Conservation (phyloP, 306 rosid species). For the Malus domestica region ASM211411v1 NC_041803.1:5921501-5922000, state of each 20-base stretch:
- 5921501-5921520: too few species aligned
- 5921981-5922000: constrained; percentile 32
- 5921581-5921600: background rate
- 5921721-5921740: constrained; percentile 26
- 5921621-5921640: background rate
- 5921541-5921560: too few species aligned
- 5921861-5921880: constrained; percentile 33
- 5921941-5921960: constrained; percentile 25
- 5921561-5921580: too few species aligned
- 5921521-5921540: too few species aligned
- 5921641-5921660: too few species aligned
- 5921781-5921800: constrained; percentile 27
- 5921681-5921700: constrained; percentile 42
- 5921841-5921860: constrained; percentile 18
- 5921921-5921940: constrained; percentile 8
- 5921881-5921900: constrained; percentile 49
- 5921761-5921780: constrained; percentile 16
- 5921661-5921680: too few species aligned
- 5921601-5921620: too few species aligned
- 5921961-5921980: constrained; percentile 51
- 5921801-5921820: constrained; percentile 31
- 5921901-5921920: constrained; percentile 22
- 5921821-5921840: constrained; percentile 34
- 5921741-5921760: constrained; percentile 21
- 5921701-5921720: constrained; percentile 13